phyloP scores from a whole-genome alignment of 2,329 filamentous ascomycete genomes.

The Curvularia hawaiiensis region DNA sequence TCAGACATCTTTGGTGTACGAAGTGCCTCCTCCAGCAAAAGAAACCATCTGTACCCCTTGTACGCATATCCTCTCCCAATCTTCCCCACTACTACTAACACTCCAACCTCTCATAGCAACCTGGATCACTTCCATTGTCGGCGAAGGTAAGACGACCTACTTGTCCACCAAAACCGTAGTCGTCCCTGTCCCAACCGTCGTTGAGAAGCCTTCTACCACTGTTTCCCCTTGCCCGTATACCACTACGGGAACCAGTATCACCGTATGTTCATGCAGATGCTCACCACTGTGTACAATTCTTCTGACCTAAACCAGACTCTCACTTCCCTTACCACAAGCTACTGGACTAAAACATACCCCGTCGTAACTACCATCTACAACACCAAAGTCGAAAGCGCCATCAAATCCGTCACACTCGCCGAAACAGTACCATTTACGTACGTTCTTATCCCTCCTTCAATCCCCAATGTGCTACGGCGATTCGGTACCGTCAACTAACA shows the following conservation, averaged over 20 bases:
- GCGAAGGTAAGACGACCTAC: conserved; percentile 15
- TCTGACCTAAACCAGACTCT: conserved; percentile 7
- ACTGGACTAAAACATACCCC: conserved; percentile 19
- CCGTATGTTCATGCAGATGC: background rate
- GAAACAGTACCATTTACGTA: conserved; percentile 25
- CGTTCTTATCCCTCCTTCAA: background rate
- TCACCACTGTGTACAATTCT: background rate
- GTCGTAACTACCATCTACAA: conserved; percentile 24
- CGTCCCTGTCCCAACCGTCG: conserved; percentile 23
- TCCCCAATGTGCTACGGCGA: background rate
- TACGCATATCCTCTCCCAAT: background rate
- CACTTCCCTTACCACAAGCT: conserved; percentile 8
- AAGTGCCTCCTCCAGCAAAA: conserved; percentile 3
- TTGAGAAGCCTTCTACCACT: conserved; percentile 13
- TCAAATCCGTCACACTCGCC: conserved; percentile 17
- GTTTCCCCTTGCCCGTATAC: conserved; percentile 17
- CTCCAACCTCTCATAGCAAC: conserved; percentile 10
- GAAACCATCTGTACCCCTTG: conserved; percentile 23
- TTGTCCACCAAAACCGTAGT: conserved; percentile 27
- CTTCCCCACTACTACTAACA: background rate
- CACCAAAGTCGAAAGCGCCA: conserved; percentile 18
- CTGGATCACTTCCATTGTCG: conserved; percentile 19
- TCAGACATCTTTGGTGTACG: conserved; percentile 1
- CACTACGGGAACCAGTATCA: conserved; percentile 17
- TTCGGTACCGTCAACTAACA: background rate